These are phyloP conservation scores for Fragaria ananassa DNA, from an alignment of 306 rosid genomes.

Conservation along the genomic window DNA sequence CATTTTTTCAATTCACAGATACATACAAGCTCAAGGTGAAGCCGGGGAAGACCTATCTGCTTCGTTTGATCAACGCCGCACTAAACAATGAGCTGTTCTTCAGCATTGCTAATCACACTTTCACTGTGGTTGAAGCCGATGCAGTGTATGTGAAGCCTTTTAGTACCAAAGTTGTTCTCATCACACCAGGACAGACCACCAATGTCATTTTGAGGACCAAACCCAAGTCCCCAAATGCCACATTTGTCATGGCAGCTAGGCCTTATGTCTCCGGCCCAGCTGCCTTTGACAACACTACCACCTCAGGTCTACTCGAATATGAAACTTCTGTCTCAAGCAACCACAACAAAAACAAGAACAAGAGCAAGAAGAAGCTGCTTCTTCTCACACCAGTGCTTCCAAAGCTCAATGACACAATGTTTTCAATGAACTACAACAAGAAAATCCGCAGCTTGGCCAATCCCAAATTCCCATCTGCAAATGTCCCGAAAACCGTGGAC, in stretches of 20 bases:
- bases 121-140: slow-evolving; percentile 66
- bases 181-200: slow-evolving; percentile 71
- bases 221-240: slow-evolving; percentile 44
- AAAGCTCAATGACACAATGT: slow-evolving; percentile 53
- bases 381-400: slow-evolving; percentile 51
- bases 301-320: slow-evolving; percentile 57
- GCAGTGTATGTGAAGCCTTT: slow-evolving; percentile 67
- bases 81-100: slow-evolving; percentile 65
- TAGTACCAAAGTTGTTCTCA: slow-evolving; percentile 42
- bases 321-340: slow-evolving; percentile 25
- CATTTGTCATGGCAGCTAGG: slow-evolving; percentile 51
- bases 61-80: slow-evolving; percentile 61
- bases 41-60: slow-evolving; percentile 56
- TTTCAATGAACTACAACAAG: slow-evolving; percentile 44
- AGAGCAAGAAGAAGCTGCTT: slow-evolving; percentile 33
- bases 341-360: background rate
- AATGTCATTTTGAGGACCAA: slow-evolving; percentile 59
- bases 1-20: slow-evolving; percentile 33
- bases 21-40: slow-evolving; percentile 59
- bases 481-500: slow-evolving; percentile 49
- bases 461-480: slow-evolving; percentile 47
- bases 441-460: slow-evolving; percentile 49
- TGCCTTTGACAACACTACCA: slow-evolving; percentile 62
- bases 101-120: slow-evolving; percentile 70
- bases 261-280: slow-evolving; percentile 65